Evolutionary conservation across 768 basidiomycete genomes (phyloP).

Genomic region (Plicaturopsis crispa): DNA sequence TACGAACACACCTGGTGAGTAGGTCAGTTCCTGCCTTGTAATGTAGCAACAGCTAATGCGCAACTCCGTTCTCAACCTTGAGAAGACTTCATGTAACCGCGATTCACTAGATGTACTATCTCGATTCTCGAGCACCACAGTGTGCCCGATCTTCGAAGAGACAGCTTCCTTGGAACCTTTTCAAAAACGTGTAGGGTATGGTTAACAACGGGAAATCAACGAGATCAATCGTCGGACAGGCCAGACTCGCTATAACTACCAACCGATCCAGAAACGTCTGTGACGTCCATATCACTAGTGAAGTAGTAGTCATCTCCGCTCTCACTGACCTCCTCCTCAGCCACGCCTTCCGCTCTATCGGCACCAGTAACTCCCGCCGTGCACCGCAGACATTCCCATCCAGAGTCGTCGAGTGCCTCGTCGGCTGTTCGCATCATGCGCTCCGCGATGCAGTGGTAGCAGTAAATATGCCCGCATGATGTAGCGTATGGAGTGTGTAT

Average conservation of each 20-base stretch:
- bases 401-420: conserved; percentile 42
- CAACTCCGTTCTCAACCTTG: too few relatives aligned
- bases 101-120: too few relatives aligned
- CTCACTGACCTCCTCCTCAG: conserved; percentile 29
- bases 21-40: too few relatives aligned
- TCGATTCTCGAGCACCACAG: too few relatives aligned
- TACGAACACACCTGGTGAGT: too few relatives aligned
- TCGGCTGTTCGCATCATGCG: conserved; percentile 69
- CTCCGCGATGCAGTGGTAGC: conserved; percentile 89
- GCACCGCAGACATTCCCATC: conserved; percentile 86
- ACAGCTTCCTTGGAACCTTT: too few relatives aligned
- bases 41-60: too few relatives aligned
- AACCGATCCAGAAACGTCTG: conserved; percentile 49
- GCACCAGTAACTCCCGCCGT: conserved; percentile 55
- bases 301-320: conserved; percentile 26
- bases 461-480: conserved; percentile 82
- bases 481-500: conserved; percentile 80
- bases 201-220: too few relatives aligned
- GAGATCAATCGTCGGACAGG: neutral
- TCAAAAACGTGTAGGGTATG: too few relatives aligned
- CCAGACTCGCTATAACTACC: conserved; percentile 27
- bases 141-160: too few relatives aligned
- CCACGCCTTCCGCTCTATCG: conserved; percentile 47
- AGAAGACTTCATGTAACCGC: too few relatives aligned
- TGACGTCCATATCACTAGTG: conserved; percentile 37